These are phyloP conservation scores for Ophiocordyceps robertsii DNA, from an alignment of 2,329 filamentous ascomycete species.

Conservation along the genomic window DNA sequence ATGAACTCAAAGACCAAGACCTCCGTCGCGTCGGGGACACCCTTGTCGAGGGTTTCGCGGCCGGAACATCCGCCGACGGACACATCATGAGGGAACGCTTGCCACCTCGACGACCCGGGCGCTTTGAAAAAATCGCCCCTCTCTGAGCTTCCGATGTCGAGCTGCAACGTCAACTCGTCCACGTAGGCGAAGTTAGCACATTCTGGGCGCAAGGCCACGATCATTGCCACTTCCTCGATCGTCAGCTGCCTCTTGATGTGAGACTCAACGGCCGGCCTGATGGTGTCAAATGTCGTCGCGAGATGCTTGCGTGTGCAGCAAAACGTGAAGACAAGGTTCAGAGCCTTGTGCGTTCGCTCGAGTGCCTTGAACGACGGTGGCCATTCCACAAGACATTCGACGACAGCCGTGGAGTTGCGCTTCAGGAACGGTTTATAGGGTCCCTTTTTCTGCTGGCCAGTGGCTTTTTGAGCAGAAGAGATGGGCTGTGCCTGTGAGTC, in stretches of 20 bases:
- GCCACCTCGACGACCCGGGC: slow-evolving; percentile 30
- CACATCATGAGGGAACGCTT: slow-evolving; percentile 36
- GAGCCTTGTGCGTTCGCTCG: slow-evolving; percentile 63
- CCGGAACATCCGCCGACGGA: slow-evolving; percentile 41
- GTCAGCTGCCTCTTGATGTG: slow-evolving; percentile 61
- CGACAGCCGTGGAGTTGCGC: slow-evolving; percentile 7
- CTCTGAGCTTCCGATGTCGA: slow-evolving; percentile 59
- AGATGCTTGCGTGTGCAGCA: slow-evolving; percentile 87
- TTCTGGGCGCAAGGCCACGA: slow-evolving; percentile 64
- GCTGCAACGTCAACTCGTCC: slow-evolving; percentile 69
- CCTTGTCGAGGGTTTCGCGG: slow-evolving; percentile 24
- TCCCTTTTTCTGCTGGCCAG: not conserved
- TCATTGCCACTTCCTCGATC: slow-evolving; percentile 68
- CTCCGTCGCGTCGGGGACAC: slow-evolving; percentile 34
- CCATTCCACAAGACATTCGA: slow-evolving; percentile 40
- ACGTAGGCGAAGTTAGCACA: slow-evolving; percentile 78
- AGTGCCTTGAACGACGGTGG: slow-evolving; percentile 61
- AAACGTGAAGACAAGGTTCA: slow-evolving; percentile 92
- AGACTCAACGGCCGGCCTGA: slow-evolving; percentile 70
- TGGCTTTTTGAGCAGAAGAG: not conserved
- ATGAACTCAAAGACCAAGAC: slow-evolving; percentile 86
- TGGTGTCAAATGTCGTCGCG: slow-evolving; percentile 80
- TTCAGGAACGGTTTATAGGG: slow-evolving; percentile 3
- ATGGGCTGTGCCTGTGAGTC: not conserved
- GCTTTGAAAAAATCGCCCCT: slow-evolving; percentile 49